These are phyloP conservation scores for Sarocladium kiliense DNA, from an alignment of 2,329 filamentous ascomycete genomes.

Conservation along the genomic window DNA sequence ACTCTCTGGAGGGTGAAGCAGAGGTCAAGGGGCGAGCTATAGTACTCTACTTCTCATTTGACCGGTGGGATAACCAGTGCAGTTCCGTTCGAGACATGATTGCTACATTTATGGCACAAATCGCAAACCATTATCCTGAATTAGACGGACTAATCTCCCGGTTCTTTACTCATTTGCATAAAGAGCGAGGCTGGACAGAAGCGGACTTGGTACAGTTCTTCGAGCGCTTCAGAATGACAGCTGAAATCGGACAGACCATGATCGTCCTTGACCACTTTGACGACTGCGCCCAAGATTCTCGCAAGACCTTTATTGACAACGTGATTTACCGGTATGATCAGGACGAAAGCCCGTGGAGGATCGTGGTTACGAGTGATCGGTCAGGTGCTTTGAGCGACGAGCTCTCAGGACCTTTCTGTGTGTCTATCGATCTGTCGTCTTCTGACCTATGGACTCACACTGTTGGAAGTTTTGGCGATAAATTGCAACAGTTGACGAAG, in stretches of 20 bases:
- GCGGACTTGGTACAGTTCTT: slow-evolving; percentile 12
- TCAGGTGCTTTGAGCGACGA: slow-evolving; percentile 11
- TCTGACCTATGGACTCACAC: neutral
- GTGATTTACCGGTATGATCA: slow-evolving; percentile 10
- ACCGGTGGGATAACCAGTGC: slow-evolving; percentile 11
- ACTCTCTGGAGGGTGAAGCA: slow-evolving; percentile 9
- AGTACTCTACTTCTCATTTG: slow-evolving; percentile 13
- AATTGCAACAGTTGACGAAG: neutral
- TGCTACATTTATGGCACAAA: slow-evolving; percentile 12
- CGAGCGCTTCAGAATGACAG: slow-evolving; percentile 12
- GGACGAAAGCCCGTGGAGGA: slow-evolving; percentile 12
- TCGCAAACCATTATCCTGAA: slow-evolving; percentile 10
- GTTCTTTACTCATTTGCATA: slow-evolving; percentile 8
- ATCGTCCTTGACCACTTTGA: slow-evolving; percentile 13
- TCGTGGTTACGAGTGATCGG: slow-evolving; percentile 12
- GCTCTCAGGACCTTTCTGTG: slow-evolving; percentile 9
- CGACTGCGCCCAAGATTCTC: slow-evolving; percentile 13
- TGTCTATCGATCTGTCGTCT: slow-evolving; percentile 9
- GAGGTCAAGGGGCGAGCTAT: neutral
- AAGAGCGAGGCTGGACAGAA: slow-evolving; percentile 14
- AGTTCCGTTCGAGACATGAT: slow-evolving; percentile 13
- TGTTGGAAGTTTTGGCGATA: neutral
- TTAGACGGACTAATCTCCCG: slow-evolving; percentile 8
- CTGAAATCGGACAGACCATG: slow-evolving; percentile 12
- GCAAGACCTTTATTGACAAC: slow-evolving; percentile 12